Conservation (phyloP, 805 yeast genomes). For the Limtongozyma cylindracea region DNA sequence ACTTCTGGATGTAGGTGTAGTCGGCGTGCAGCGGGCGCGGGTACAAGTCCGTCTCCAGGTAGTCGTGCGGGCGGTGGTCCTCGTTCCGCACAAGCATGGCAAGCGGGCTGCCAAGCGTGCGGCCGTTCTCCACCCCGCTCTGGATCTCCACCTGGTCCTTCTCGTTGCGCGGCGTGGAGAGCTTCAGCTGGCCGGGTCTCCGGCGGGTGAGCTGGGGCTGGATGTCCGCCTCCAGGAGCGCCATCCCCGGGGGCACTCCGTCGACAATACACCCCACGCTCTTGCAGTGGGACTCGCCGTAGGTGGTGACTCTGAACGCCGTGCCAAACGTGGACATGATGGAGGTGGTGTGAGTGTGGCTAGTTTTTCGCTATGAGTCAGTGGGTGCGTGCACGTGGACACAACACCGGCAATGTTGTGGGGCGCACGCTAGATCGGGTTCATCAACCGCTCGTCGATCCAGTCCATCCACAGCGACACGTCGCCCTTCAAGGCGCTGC, state of each 20-base stretch:
- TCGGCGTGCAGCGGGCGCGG: slow-evolving; percentile 99
- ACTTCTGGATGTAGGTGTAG: slow-evolving; percentile 73
- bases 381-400: too few species aligned
- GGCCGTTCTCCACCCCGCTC: slow-evolving; percentile 80
- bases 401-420: too few species aligned
- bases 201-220: slow-evolving; percentile 93
- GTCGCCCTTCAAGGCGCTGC: slow-evolving; percentile 38
- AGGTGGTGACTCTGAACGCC: slow-evolving; percentile 54
- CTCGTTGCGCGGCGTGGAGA: slow-evolving; percentile 90
- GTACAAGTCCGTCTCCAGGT: slow-evolving; percentile 79
- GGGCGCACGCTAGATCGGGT: too few species aligned
- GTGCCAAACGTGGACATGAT: slow-evolving; percentile 16
- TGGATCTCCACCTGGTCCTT: slow-evolving; percentile 84
- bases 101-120: slow-evolving; percentile 84
- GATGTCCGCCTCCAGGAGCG: slow-evolving; percentile 61
- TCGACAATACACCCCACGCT: slow-evolving; percentile 97
- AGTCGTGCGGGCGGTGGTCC: slow-evolving; percentile 94
- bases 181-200: slow-evolving; percentile 89
- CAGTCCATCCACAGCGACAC: slow-evolving; percentile 45
- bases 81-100: slow-evolving; percentile 83
- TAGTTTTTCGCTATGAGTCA: too few species aligned
- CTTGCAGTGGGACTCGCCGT: slow-evolving; percentile 95
- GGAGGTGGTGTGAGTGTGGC: too few species aligned
- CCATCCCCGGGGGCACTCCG: slow-evolving; percentile 92
- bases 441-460: slow-evolving; percentile 55